Percentiles rank a stretch among this genome's conserved stretches.
Conservation (phyloP, 75 land plant species). For the Pseudotsuga menziesii region DNA sequence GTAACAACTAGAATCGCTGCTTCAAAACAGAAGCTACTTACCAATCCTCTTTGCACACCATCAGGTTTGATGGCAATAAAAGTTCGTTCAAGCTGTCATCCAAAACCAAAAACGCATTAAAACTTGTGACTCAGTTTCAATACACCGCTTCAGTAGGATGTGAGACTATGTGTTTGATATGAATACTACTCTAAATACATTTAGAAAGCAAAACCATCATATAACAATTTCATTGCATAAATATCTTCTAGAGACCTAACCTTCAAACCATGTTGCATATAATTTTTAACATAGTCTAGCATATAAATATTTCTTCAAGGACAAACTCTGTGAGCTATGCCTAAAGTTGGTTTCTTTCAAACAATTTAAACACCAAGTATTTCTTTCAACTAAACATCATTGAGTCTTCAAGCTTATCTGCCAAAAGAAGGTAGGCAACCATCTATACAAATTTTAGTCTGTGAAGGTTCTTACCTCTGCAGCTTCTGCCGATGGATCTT, state of each 20-base stretch:
- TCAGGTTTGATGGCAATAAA: constrained; percentile 99
- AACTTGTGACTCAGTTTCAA: neutral
- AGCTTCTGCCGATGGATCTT: constrained; percentile 68
- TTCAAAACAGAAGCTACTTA: constrained; percentile 22
- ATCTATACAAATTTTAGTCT: neutral
- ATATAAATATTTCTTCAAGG: too few species aligned
- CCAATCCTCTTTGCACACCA: constrained; percentile 96
- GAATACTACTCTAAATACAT: too few species aligned
- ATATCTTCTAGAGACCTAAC: too few species aligned
- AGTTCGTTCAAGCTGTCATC: constrained; percentile 79
- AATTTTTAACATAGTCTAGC: too few species aligned
- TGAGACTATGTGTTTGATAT: neutral
- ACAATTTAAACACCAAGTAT: neutral
- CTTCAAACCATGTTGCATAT: too few species aligned
- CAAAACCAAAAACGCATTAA: constrained; percentile 1
- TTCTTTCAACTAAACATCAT: neutral
- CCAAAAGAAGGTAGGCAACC: neutral
- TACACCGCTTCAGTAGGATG: neutral
- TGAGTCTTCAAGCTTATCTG: too few species aligned
- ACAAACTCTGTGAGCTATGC: too few species aligned
- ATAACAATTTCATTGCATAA: too few species aligned
- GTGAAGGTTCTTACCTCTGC: constrained; percentile 59
- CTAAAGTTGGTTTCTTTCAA: neutral
- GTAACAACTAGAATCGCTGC: too few species aligned
- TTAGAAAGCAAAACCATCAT: too few species aligned